These are phyloP conservation scores for Hapsidospora chrysogenum DNA, from an alignment of 495 filamentous ascomycete genomes.

Conservation along the genomic window DNA sequence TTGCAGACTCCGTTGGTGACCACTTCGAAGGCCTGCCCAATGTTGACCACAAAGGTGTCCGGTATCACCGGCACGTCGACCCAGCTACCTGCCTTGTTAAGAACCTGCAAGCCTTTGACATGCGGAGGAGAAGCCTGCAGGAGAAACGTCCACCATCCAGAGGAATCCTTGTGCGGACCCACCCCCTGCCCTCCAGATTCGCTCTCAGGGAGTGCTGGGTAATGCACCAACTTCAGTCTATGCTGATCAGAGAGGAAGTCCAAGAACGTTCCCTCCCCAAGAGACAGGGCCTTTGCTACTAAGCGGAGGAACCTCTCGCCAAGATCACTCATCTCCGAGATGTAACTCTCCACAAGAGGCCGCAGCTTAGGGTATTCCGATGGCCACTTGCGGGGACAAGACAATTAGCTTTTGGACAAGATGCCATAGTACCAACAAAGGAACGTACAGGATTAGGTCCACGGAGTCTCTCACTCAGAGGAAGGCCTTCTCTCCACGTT, in stretches of 20 bases:
- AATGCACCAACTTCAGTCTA: constrained; percentile 35
- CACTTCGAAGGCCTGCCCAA: constrained; percentile 41
- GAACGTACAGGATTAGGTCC: constrained; percentile 34
- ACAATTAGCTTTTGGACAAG: neutral
- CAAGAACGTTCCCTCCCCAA: constrained; percentile 24
- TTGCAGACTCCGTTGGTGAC: constrained; percentile 34
- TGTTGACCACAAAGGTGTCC: constrained; percentile 37
- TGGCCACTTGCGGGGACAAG: constrained; percentile 11
- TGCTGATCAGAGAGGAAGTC: constrained; percentile 35
- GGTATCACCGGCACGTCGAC: constrained; percentile 30
- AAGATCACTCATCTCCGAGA: constrained; percentile 25
- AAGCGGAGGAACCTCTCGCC: constrained; percentile 31
- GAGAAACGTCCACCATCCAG: constrained; percentile 39
- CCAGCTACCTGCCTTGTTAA: constrained; percentile 30
- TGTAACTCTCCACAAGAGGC: constrained; percentile 22
- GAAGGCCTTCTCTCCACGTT: constrained; percentile 14
- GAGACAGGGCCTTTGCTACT: constrained; percentile 27
- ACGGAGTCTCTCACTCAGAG: constrained; percentile 29
- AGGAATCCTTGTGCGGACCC: constrained; percentile 39
- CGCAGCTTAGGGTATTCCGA: constrained; percentile 2
- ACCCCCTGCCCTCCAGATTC: constrained; percentile 21
- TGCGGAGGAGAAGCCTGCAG: constrained; percentile 27
- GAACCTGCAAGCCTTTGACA: constrained; percentile 29
- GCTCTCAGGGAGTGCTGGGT: constrained; percentile 15
- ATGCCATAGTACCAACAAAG: too few species aligned